These are phyloP conservation scores for Epicoccum nigrum DNA, from an alignment of 2,329 filamentous ascomycete species.

Conservation along the genomic window DNA sequence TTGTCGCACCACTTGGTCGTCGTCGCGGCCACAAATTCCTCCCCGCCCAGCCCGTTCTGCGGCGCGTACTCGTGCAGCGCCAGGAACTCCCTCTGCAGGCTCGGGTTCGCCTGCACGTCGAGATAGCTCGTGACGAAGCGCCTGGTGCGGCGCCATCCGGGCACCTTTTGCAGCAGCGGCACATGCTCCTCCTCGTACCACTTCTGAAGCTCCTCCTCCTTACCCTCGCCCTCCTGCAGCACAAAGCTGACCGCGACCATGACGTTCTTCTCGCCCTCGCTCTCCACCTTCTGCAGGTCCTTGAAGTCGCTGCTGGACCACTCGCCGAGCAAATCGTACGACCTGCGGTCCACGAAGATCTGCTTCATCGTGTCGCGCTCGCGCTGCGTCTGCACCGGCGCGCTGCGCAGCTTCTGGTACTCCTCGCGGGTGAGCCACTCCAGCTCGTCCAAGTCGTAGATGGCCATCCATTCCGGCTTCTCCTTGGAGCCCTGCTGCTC, in stretches of 20 bases:
- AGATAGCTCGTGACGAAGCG: slow-evolving; percentile 71
- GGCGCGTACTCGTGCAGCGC: slow-evolving; percentile 75
- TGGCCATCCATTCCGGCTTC: slow-evolving; percentile 74
- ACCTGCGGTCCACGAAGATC: slow-evolving; percentile 71
- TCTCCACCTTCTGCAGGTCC: slow-evolving; percentile 65
- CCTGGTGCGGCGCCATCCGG: slow-evolving; percentile 78
- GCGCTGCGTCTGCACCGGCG: slow-evolving; percentile 61
- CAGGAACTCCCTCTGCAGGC: slow-evolving; percentile 60
- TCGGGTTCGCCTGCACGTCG: slow-evolving; percentile 44
- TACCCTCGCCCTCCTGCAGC: slow-evolving; percentile 60
- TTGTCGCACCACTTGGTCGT: slow-evolving; percentile 67
- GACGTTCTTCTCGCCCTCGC: slow-evolving; percentile 61
- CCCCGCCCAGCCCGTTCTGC: slow-evolving; percentile 69
- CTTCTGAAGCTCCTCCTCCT: slow-evolving; percentile 62
- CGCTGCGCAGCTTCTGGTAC: slow-evolving; percentile 70
- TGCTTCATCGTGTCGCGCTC: slow-evolving; percentile 68
- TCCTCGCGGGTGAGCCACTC: slow-evolving; percentile 70
- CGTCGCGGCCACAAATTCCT: slow-evolving; percentile 67
- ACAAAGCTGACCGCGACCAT: slow-evolving; percentile 67
- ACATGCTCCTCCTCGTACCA: slow-evolving; percentile 82
- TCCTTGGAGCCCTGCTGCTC: slow-evolving; percentile 42
- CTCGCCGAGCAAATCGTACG: slow-evolving; percentile 70
- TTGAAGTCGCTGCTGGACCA: slow-evolving; percentile 63
- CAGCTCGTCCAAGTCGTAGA: slow-evolving; percentile 83
- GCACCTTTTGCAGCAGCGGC: slow-evolving; percentile 71